These are phyloP conservation scores for Hyphopichia buzzinii DNA, from an alignment of 1,139 yeast genomes.

Conservation along the genomic window DNA sequence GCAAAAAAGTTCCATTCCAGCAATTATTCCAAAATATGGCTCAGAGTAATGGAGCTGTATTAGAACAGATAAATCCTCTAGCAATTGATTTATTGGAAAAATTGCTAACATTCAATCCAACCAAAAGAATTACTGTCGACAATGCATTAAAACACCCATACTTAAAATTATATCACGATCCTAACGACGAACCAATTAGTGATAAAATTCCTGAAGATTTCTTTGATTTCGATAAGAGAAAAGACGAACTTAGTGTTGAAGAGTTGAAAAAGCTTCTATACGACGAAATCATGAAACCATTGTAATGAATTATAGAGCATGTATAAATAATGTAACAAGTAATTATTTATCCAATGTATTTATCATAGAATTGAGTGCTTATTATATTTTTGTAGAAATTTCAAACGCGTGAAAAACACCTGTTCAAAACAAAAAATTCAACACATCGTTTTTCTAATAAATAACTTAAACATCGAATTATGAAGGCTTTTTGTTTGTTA, in stretches of 20 bases:
- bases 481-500: neutral
- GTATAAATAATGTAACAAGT: too few species aligned
- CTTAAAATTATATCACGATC: constrained; percentile 74
- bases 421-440: neutral
- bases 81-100: constrained; percentile 77
- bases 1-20: constrained; percentile 52
- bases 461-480: too few species aligned
- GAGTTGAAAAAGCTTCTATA: constrained; percentile 72
- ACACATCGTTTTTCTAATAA: neutral
- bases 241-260: constrained; percentile 64
- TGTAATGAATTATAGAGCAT: constrained; percentile 8
- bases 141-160: constrained; percentile 85
- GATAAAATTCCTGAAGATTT: constrained; percentile 71
- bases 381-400: too few species aligned
- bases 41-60: constrained; percentile 11
- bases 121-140: constrained; percentile 71
- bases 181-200: constrained; percentile 79
- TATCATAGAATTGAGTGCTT: too few species aligned
- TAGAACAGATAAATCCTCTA: constrained; percentile 49
- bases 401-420: neutral
- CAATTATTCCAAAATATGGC: constrained; percentile 5
- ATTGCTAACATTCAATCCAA: constrained; percentile 78
- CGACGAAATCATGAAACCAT: constrained; percentile 51
- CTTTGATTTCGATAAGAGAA: constrained; percentile 77
- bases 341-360: too few species aligned